Percentiles rank a stretch among this genome's conserved stretches.
Conservation (phyloP, 345 rosid species). For the Zanthoxylum bungeanum region DNA sequence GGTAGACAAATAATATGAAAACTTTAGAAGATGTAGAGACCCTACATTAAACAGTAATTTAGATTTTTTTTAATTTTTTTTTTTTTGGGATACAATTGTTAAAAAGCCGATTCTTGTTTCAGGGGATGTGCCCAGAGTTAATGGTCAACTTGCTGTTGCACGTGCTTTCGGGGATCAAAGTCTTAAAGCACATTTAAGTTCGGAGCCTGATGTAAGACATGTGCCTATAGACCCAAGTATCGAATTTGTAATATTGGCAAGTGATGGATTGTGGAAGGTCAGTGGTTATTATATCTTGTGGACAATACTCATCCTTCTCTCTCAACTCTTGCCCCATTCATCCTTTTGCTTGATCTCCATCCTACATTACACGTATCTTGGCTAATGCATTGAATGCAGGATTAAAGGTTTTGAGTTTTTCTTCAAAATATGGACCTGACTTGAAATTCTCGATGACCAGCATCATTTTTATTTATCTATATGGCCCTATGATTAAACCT, state of each 20-base stretch:
- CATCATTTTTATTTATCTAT: not conserved
- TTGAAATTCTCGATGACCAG: not conserved
- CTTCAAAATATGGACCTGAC: not conserved
- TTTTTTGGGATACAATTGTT: slow-evolving; percentile 5
- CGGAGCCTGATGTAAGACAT: slow-evolving; percentile 48
- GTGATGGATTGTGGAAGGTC: slow-evolving; percentile 69
- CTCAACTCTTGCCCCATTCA: too few species aligned
- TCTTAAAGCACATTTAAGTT: slow-evolving; percentile 60
- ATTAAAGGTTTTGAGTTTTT: not conserved
- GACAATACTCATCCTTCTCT: not conserved
- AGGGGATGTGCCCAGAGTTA: slow-evolving; percentile 64
- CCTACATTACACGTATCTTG: not conserved
- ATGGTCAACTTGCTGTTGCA: slow-evolving; percentile 61
- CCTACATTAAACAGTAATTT: too few species aligned
- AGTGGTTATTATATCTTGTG: slow-evolving; percentile 22
- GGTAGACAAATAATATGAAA: not conserved
- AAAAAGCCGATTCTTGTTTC: slow-evolving; percentile 21
- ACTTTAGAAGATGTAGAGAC: not conserved
- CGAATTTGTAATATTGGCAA: slow-evolving; percentile 50
- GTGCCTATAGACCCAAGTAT: slow-evolving; percentile 41
- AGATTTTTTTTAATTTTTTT: too few species aligned
- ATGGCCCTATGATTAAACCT: not conserved
- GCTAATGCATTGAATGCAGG: not conserved
- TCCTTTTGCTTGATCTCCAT: slow-evolving; percentile 1
- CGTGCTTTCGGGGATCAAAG: slow-evolving; percentile 63